Conservation (phyloP, 495 filamentous ascomycete species). For the Lasiosphaeria miniovina region DNA sequence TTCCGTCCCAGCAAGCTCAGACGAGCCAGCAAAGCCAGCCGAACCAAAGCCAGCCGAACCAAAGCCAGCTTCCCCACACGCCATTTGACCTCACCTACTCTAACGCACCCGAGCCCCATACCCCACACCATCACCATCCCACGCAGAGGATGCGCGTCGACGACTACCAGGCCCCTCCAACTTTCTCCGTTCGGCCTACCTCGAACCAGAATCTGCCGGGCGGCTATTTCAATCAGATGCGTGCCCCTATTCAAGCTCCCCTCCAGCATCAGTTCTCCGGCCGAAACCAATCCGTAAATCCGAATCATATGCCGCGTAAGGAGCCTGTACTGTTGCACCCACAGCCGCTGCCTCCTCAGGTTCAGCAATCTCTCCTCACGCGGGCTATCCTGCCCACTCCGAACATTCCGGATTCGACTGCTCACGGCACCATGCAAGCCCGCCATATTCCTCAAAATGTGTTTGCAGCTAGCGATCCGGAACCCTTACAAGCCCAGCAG, state of each 20-base stretch:
- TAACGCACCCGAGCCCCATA: constrained; percentile 33
- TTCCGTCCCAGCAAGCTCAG: constrained; percentile 21
- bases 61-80: constrained; percentile 31
- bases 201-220: constrained; percentile 14
- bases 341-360: constrained; percentile 52
- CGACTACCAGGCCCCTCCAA: constrained; percentile 40
- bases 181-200: constrained; percentile 40
- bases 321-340: constrained; percentile 50
- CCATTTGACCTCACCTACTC: constrained; percentile 42
- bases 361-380: constrained; percentile 42
- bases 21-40: constrained; percentile 10
- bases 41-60: constrained; percentile 12
- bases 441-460: constrained; percentile 30
- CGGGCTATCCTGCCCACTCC: constrained; percentile 30
- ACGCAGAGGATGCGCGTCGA: constrained; percentile 32
- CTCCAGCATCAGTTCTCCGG: constrained; percentile 24
- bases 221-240: constrained; percentile 17
- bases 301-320: constrained; percentile 27
- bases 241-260: constrained; percentile 16
- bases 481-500: constrained; percentile 50
- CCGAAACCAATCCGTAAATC: constrained; percentile 24
- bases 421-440: constrained; percentile 41
- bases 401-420: constrained; percentile 22
- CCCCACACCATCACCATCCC: constrained; percentile 41
- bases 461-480: constrained; percentile 24